Evolutionary conservation across 306 rosid genomes (phyloP).

Genomic region (Boehmeria nivea): DNA sequence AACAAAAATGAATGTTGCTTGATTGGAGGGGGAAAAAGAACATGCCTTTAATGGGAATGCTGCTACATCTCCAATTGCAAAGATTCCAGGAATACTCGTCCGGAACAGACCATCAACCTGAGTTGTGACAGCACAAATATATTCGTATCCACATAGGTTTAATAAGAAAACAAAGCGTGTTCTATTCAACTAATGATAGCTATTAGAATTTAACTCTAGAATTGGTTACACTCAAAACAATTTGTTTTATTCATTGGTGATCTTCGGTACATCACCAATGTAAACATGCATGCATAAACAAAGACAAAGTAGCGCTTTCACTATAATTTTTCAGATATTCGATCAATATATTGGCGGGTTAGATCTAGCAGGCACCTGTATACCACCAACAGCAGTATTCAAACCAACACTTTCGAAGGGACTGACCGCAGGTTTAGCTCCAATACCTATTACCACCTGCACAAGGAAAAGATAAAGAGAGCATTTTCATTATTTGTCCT

Average conservation of each 20-base stretch:
- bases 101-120: constrained; percentile 88
- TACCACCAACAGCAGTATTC: constrained; percentile 67
- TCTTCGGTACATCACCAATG: not conserved
- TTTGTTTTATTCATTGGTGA: not conserved
- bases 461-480: constrained; percentile 10
- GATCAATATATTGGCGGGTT: not conserved
- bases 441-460: constrained; percentile 83
- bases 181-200: not conserved
- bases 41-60: constrained; percentile 84
- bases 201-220: not conserved
- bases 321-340: no score
- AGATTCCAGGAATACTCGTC: constrained; percentile 71
- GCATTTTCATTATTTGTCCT: constrained; percentile 9
- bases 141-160: not conserved
- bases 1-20: not conserved
- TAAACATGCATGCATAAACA: no score
- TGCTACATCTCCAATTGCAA: constrained; percentile 86
- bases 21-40: constrained; percentile 20
- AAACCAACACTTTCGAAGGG: constrained; percentile 71
- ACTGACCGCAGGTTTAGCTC: constrained; percentile 81
- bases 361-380: constrained; percentile 41
- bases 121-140: constrained; percentile 19
- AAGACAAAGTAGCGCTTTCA: no score
- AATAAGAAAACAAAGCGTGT: not conserved
- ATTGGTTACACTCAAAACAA: not conserved